These are phyloP conservation scores for Calonectria naviculata DNA, from an alignment of 2,329 filamentous ascomycete genomes.

Conservation along the genomic window DNA sequence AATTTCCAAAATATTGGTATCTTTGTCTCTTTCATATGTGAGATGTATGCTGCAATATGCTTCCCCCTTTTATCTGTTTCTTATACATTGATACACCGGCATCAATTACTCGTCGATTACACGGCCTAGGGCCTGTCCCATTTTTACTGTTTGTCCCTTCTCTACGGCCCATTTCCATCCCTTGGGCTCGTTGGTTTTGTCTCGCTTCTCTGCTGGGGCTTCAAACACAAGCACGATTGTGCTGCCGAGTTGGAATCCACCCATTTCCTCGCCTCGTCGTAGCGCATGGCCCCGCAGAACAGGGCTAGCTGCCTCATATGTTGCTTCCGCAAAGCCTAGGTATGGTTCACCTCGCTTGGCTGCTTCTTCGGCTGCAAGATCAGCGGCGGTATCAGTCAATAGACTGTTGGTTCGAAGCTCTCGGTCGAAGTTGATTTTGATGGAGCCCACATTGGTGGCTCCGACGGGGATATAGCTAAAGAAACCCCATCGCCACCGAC, in stretches of 20 bases:
- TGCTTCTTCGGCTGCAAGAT: constrained; percentile 85
- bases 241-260: constrained; percentile 94
- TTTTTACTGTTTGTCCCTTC: constrained; percentile 88
- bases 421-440: constrained; percentile 95
- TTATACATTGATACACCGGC: constrained; percentile 16
- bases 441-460: constrained; percentile 96
- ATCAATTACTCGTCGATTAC: constrained; percentile 65
- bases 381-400: constrained; percentile 91
- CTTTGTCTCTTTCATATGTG: not conserved
- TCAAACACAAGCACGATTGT: constrained; percentile 97
- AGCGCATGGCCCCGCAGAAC: constrained; percentile 87
- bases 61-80: constrained; percentile 15
- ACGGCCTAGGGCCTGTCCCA: constrained; percentile 86
- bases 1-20: not conserved
- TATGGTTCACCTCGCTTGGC: constrained; percentile 82
- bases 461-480: constrained; percentile 97
- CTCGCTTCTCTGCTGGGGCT: constrained; percentile 75
- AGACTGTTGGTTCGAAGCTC: constrained; percentile 94
- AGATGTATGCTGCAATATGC: constrained; percentile 11
- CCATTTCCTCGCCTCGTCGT: constrained; percentile 94
- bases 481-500: constrained; percentile 96
- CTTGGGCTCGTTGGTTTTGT: constrained; percentile 64
- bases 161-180: constrained; percentile 90
- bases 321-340: constrained; percentile 92
- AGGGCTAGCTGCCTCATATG: constrained; percentile 81